Evolutionary conservation across 768 basidiomycete genomes (phyloP), one percentile per base, ranked within the genome.

Genomic region (Kwoniella dejecticola): DNA sequence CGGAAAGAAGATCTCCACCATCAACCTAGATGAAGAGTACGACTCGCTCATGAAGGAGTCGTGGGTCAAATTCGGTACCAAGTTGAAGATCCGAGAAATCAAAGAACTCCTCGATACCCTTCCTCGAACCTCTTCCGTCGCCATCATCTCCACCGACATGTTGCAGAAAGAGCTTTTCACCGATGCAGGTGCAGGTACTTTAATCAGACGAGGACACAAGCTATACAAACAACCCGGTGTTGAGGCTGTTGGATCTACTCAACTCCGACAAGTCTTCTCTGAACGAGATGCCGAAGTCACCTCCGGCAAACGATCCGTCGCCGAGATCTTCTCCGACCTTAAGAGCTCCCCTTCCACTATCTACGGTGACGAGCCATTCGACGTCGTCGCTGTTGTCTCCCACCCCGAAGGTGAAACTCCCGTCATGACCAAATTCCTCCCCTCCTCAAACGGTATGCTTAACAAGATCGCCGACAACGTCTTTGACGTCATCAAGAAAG

Each of bases 21-120:
- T 99, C 81, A 99, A 98, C 81, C 81, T 99, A 46, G 96, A 99
- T 74, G 96, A 99, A 89, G 96, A 99, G 82, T 98, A 95, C 80
- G 90, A 95, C 68, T 85, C 85, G 23, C 87, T 99, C 60, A 90
- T 98, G 93, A 94, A 93, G 75, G 89, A 98, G 80, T 85, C 93
- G 5, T 99, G 96, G 96, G 95, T 99, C 79, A 96, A 96, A 79
- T 97, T 87, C 77, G 96, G 95, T 63, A 98, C 95, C 66, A 99
- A 99, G 80, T 89, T 99, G 79, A 98, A 98, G 82, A 85, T 99
- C 59, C 89, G 96, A 66, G 95, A 98, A 79, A 97, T 99, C 84
- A 99, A 99, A 81, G 96, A 98, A 75, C 87, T 99, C 55, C 86
- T 99, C 44, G 96, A 98, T 76, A 89, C 94, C 81, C 91, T 98